Evolutionary conservation across 1,139 yeast species (phyloP), one percentile per base, ranked within the genome.

Genomic region (Sporopachydermia cereana): DNA sequence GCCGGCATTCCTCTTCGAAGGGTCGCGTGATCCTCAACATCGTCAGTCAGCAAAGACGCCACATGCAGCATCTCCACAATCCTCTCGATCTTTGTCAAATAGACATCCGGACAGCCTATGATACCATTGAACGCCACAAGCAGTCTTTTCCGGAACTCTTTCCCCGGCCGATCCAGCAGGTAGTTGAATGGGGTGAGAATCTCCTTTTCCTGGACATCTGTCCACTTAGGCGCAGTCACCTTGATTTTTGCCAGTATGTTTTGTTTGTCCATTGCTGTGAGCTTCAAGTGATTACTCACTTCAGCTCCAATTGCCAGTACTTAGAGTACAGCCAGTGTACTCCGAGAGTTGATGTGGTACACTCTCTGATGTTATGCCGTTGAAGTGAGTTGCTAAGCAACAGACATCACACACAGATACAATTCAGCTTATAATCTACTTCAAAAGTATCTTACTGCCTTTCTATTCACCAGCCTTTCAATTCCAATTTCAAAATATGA

Each of bases 21-120:
- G 25, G 62, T 64, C 1, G 94, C 82, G 43, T 64, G 68, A 58
- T 88, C 97, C 57, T 88, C 97, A 25, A 88, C 84, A 57, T 88
- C 96, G 59, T 88, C 96, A 25, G 88, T 76, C 16, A 81, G 61
- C 47, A 83, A 60, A 7, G 86, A 79, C 0, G 88, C 74, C 7
- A 76, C 72, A 57, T 83, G 93, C 41, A 83, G 63, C 47, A 72
- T 71, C 48, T 73, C 76, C 17, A 81, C 70, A 29, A 77, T 64
- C 4, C 62, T 56, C 36, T 70, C 62, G 14, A 79, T 64, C 25
- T 60, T 55, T 0, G 45, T 53, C 12, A 76, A 52, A 21, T 59
- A 55, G 1, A 50, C 58, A 1, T 50, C 52, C 0, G 73, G 68
- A 2, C 77, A 67, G 18, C 63, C 47, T 42, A 75, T 63, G 36